Evolutionary conservation across 2,329 filamentous ascomycete species (phyloP).

Genomic region (Rutstroemia sydowiana): DNA sequence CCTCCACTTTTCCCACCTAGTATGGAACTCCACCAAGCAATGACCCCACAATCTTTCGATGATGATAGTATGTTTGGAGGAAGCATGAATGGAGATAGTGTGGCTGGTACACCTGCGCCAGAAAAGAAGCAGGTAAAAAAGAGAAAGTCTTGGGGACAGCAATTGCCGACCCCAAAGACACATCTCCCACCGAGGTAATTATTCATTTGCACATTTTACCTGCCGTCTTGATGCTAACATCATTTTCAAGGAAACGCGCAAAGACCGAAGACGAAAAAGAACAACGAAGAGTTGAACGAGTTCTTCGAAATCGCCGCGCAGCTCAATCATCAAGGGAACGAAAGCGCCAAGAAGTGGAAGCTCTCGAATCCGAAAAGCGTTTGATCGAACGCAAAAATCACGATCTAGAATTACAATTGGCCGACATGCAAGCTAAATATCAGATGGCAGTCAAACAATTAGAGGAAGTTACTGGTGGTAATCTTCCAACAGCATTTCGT

Average conservation of each 20-base stretch:
- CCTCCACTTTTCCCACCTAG: slow-evolving; percentile 26
- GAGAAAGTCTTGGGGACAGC: slow-evolving; percentile 97
- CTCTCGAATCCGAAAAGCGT: slow-evolving; percentile 59
- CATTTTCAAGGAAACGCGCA: slow-evolving; percentile 68
- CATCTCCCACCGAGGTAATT: slow-evolving; percentile 79
- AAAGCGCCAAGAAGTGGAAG: slow-evolving; percentile 65
- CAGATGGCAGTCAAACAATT: slow-evolving; percentile 22
- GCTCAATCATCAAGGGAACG: slow-evolving; percentile 88
- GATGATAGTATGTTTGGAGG: slow-evolving; percentile 29
- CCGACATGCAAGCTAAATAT: slow-evolving; percentile 26
- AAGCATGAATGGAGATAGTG: slow-evolving; percentile 17
- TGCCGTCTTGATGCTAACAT: slow-evolving; percentile 5
- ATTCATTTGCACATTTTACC: background rate
- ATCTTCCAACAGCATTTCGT: slow-evolving; percentile 32
- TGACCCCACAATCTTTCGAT: slow-evolving; percentile 30
- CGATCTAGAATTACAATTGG: slow-evolving; percentile 57
- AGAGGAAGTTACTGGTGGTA: slow-evolving; percentile 17
- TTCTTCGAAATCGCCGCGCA: slow-evolving; percentile 90
- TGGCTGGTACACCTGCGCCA: slow-evolving; percentile 25
- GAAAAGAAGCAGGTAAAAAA: slow-evolving; percentile 81
- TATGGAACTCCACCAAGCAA: slow-evolving; percentile 24
- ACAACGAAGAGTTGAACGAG: slow-evolving; percentile 92
- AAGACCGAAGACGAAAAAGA: slow-evolving; percentile 99
- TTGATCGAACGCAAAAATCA: slow-evolving; percentile 64
- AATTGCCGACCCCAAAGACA: slow-evolving; percentile 92